Base-by-base conservation (phyloP, 129 eudicot species). In the Daucus carota region DNA sequence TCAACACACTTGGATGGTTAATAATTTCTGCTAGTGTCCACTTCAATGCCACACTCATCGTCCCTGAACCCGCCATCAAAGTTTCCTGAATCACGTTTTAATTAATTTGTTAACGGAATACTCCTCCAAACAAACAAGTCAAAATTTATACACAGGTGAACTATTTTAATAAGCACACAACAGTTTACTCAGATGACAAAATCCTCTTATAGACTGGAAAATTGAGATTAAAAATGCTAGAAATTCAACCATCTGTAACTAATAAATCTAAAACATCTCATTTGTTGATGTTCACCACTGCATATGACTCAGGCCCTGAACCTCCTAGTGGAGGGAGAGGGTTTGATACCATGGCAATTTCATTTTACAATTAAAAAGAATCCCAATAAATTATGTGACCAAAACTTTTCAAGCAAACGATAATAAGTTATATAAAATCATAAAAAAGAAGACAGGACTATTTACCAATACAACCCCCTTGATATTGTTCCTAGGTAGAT, bases 21-120 rank as follows among this genome's bases (percentile, higher is more conserved):
- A 81, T 41, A 16, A 81, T 57, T 48, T 75, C 73, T 40, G 84
- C 80, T 28, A 80, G 32, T 48, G 72, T 31, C 83, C 83, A 80
- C n/a, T 80, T 50, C 45, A 75, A 42, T 7, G 45, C 52, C 24
- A 75, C 80, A 8, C 76, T 80, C 6, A 69, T 69, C 36, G 83
- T 50, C 7, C 69, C 79, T 1, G 76, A 38, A 34, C 83, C 83
- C 8, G 34, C 76, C 79, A 80, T 13, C 40, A 80, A 80, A 17
- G 70, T 70, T 20, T 80, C 83, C 79, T 80, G 42, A 31, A 20
- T 47, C 13, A 71, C 43, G 9, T 29, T 31, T 67, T 15, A 8
- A 34, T 31, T 66, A 16, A 0, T 66, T 5, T 32, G 6, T 17
- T 31, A 5, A 34, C n/a, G n/a, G n/a, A 17, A 8, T 34, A 16